Percentiles rank a stretch among this genome's conserved stretches.
Conservation (phyloP, 352 stramenopile species). For the Pythium grandisporangium region DNA sequence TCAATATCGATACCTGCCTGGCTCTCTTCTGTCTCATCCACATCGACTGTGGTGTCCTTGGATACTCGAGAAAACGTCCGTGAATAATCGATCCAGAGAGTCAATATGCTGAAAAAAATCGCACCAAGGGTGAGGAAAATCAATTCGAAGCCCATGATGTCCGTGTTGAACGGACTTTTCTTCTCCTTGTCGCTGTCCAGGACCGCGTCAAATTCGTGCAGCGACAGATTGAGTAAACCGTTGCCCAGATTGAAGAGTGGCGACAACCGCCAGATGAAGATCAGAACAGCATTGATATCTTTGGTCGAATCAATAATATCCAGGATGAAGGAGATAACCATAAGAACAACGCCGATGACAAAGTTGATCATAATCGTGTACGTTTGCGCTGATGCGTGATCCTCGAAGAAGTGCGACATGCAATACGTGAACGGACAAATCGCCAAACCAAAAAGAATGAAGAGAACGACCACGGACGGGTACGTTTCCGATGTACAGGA, state of each 20-base stretch:
- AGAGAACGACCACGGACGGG: conserved; percentile 32
- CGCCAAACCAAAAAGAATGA: conserved; percentile 39
- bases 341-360: conserved; percentile 34
- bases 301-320: conserved; percentile 29
- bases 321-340: conserved; percentile 35
- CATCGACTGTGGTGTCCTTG: conserved; percentile 11
- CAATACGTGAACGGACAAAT: conserved; percentile 44
- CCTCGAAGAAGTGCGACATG: conserved; percentile 48
- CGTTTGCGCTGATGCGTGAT: conserved; percentile 38
- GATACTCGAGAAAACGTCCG: conserved; percentile 40
- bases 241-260: conserved; percentile 25
- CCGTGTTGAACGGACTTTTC: conserved; percentile 40
- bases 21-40: conserved; percentile 6
- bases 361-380: conserved; percentile 57
- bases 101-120: conserved; percentile 30
- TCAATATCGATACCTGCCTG: conserved; percentile 13
- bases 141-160: conserved; percentile 55
- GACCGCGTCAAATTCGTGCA: conserved; percentile 24
- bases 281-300: conserved; percentile 27
- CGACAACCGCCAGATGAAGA: conserved; percentile 58
- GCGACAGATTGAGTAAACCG: conserved; percentile 21
- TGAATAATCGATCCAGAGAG: conserved; percentile 42
- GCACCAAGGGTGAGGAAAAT: conserved; percentile 33
- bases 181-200: conserved; percentile 18
- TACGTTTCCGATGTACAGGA: conserved; percentile 13